Evolutionary conservation across 202 grass and related monocot genomes (phyloP).

Genomic region (Schoenoplectus tabernaemontani): DNA sequence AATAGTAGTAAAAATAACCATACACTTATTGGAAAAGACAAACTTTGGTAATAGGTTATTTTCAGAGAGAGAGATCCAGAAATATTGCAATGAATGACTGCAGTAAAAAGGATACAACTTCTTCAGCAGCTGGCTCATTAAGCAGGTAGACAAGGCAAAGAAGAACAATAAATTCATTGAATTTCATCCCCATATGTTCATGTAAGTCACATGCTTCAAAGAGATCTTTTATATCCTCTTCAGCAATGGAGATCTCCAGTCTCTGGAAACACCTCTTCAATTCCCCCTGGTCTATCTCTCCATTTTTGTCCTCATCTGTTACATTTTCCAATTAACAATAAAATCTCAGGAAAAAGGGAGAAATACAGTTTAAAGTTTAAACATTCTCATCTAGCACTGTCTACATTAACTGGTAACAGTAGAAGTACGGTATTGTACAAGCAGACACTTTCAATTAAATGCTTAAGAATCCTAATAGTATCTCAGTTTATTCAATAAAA

Average conservation of each 20-base stretch:
- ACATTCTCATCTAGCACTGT: not conserved
- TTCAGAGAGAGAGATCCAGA: not conserved
- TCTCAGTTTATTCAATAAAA: not conserved
- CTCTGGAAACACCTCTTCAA: conserved; percentile 71
- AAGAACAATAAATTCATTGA: conserved; percentile 96
- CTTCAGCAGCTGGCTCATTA: conserved; percentile 50
- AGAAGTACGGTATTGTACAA: not conserved
- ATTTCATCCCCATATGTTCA: conserved; percentile 84
- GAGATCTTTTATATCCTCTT: conserved; percentile 77
- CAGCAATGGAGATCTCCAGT: conserved; percentile 62
- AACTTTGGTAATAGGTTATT: not conserved
- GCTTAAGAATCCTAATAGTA: not conserved
- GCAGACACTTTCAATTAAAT: not conserved
- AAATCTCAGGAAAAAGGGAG: not conserved
- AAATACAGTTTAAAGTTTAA: not conserved
- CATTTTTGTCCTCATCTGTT: conserved; percentile 95
- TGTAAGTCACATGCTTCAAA: conserved; percentile 90
- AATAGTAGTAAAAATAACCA: not conserved
- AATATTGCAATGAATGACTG: not conserved
- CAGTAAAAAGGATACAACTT: conserved; percentile 39
- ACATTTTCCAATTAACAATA: not conserved
- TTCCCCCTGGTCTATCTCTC: conserved; percentile 80
- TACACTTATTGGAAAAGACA: not conserved
- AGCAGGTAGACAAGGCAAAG: conserved; percentile 90
- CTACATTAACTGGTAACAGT: not conserved